Conservation (phyloP, 2,329 filamentous ascomycete species). For the Xylaria sp. region DNA sequence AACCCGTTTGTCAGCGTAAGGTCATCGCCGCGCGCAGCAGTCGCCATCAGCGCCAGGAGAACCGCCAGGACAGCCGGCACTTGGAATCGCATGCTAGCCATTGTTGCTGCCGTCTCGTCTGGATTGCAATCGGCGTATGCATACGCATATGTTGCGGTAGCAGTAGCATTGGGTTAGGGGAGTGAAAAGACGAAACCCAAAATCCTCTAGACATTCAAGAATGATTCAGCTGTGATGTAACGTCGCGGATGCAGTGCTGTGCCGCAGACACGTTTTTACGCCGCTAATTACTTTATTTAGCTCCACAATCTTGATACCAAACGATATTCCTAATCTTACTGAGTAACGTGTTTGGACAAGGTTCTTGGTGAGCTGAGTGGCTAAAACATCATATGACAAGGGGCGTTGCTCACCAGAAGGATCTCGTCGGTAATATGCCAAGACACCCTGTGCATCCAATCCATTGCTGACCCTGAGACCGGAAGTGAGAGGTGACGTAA, state of each 20-base stretch:
- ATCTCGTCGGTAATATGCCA: conserved; percentile 16
- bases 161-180: not conserved
- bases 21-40: not conserved
- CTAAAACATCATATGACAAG: not conserved
- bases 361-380: not conserved
- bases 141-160: not conserved
- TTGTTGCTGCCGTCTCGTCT: not conserved
- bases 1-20: conserved; percentile 1
- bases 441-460: not conserved
- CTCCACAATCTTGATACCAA: not conserved
- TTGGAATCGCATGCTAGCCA: conserved; percentile 2
- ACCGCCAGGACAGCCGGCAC: not conserved
- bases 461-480: not conserved
- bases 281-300: not conserved
- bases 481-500: not conserved
- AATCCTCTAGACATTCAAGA: not conserved
- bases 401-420: conserved; percentile 1
- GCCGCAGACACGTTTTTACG: not conserved
- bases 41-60: not conserved
- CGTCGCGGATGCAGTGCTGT: not conserved
- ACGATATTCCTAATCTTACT: not conserved
- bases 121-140: no score
- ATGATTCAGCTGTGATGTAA: not conserved
- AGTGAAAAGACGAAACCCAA: not conserved
- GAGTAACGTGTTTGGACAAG: no score